phyloP scores from a whole-genome alignment of 2,329 filamentous ascomycete genomes.

The Knufia petricola region DNA sequence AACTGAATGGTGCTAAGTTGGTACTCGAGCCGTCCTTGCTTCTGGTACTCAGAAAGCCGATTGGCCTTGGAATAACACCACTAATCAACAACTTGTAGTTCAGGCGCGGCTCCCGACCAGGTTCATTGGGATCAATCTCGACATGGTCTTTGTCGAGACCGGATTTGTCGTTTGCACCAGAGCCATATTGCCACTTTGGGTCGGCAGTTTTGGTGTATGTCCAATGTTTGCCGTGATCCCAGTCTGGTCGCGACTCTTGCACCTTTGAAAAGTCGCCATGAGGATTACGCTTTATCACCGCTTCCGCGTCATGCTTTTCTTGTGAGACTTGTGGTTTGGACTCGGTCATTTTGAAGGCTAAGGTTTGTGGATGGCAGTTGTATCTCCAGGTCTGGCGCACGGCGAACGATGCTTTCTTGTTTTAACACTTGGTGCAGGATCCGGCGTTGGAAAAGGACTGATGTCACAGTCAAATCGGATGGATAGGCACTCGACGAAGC shows the following conservation, averaged over 20 bases:
- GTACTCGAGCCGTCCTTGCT: constrained; percentile 52
- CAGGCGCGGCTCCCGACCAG: constrained; percentile 54
- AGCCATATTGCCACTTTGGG: constrained; percentile 34
- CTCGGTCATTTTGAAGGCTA: not conserved
- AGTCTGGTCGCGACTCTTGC: constrained; percentile 35
- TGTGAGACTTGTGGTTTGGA: constrained; percentile 16
- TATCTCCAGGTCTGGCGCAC: no score
- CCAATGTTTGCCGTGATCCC: constrained; percentile 27
- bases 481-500: no score
- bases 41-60: constrained; percentile 54
- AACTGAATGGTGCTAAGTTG: constrained; percentile 82
- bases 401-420: no score
- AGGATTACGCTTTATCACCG: constrained; percentile 26
- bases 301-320: constrained; percentile 34
- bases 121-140: constrained; percentile 61
- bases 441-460: no score
- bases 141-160: constrained; percentile 53
- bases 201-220: constrained; percentile 34
- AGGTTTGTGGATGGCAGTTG: no score
- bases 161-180: constrained; percentile 33
- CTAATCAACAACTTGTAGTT: constrained; percentile 94
- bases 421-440: no score
- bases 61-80: constrained; percentile 70
- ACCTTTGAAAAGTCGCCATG: constrained; percentile 31
- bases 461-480: no score